A percentile compares a stretch with the other conserved stretches of the same genome.
Evolutionary conservation across 345 rosid genomes (phyloP).

Genomic region (Turnera subulata): DNA sequence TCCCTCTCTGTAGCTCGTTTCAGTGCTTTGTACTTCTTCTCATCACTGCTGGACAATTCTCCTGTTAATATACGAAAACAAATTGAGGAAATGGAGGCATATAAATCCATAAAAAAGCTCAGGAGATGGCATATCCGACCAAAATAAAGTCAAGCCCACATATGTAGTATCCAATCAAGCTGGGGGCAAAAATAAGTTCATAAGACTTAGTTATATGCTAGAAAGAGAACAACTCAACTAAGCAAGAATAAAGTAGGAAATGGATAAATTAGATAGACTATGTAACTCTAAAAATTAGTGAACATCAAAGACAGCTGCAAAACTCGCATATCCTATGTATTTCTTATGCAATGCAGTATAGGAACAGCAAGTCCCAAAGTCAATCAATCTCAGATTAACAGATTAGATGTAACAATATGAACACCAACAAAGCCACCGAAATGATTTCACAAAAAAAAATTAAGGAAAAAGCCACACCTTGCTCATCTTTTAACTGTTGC

Average conservation of each 20-base stretch:
- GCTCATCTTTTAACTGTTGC: slow-evolving; percentile 99
- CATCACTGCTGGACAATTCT: slow-evolving; percentile 97
- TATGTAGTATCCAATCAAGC: no score
- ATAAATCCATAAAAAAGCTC: neutral
- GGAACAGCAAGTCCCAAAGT: neutral
- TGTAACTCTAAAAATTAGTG: no score
- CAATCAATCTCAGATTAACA: neutral
- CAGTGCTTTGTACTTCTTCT: slow-evolving; percentile 93
- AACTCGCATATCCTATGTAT: no score
- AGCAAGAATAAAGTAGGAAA: no score
- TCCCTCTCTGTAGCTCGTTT: slow-evolving; percentile 98
- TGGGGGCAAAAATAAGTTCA: neutral
- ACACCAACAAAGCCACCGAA: neutral
- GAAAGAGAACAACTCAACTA: no score
- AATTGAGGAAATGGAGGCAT: neutral
- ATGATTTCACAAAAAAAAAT: neutral
- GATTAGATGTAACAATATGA: neutral
- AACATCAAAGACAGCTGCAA: no score
- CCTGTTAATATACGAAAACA: slow-evolving; percentile 40
- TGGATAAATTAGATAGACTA: no score
- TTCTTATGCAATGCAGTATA: neutral
- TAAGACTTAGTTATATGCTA: neutral
- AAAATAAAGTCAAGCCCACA: slow-evolving; percentile 6
- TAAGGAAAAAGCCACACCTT: slow-evolving; percentile 46
- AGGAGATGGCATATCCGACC: neutral